Conservation (phyloP, 805 yeast species). For the Cyberlindnera samutprakarnensis region DNA sequence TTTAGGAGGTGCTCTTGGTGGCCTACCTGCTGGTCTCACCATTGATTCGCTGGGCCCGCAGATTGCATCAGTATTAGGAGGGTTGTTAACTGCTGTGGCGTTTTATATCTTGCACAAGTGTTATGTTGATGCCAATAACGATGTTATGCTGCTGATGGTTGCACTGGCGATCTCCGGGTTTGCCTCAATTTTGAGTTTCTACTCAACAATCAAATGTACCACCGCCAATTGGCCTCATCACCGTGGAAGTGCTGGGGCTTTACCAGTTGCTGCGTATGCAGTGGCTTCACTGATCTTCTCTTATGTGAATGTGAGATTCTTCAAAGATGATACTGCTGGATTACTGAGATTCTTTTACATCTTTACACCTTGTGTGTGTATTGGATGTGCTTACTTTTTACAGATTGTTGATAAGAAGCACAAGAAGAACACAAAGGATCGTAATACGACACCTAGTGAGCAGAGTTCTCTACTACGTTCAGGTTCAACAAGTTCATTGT, state of each 20-base stretch:
- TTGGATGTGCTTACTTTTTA: slow-evolving; percentile 26
- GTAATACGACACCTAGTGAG: slow-evolving; percentile 4
- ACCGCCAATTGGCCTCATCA: slow-evolving; percentile 60
- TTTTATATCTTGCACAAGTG: slow-evolving; percentile 43
- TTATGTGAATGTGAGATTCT: slow-evolving; percentile 44
- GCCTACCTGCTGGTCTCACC: slow-evolving; percentile 61
- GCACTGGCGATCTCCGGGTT: slow-evolving; percentile 52
- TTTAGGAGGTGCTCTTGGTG: slow-evolving; percentile 62
- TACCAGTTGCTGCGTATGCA: slow-evolving; percentile 40
- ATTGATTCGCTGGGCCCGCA: slow-evolving; percentile 58
- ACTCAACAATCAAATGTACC: slow-evolving; percentile 43
- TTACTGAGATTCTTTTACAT: slow-evolving; percentile 48
- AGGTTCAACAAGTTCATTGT: slow-evolving; percentile 5
- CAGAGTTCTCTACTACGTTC: slow-evolving; percentile 5
- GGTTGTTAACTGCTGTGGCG: slow-evolving; percentile 45
- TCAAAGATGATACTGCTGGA: slow-evolving; percentile 44
- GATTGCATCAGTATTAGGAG: slow-evolving; percentile 45
- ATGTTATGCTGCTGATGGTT: slow-evolving; percentile 34
- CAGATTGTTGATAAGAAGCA: slow-evolving; percentile 15
- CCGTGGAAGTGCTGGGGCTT: slow-evolving; percentile 35
- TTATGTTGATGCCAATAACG: slow-evolving; percentile 33
- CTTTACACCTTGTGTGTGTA: slow-evolving; percentile 33
- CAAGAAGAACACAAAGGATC: slow-evolving; percentile 1
- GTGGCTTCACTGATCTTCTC: slow-evolving; percentile 63
- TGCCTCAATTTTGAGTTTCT: slow-evolving; percentile 56